Base-by-base conservation (phyloP, 345 rosid genomes). In the Sisymbrium altissimum region DNA sequence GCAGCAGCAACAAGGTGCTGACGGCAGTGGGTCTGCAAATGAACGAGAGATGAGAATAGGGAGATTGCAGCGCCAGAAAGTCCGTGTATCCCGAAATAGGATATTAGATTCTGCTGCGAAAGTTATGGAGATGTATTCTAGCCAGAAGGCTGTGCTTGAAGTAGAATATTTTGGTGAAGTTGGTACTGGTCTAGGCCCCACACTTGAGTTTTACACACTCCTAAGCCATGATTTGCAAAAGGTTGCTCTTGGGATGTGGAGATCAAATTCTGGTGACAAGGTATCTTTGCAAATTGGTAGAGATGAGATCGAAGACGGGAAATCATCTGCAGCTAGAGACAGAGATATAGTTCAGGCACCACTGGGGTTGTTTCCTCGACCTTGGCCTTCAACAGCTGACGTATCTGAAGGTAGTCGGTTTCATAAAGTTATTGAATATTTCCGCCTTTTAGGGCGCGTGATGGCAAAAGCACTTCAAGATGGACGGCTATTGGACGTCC, bases 91-190 rank as follows among this genome's bases (percentile, higher is more conserved):
- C 27, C 84, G 99, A 43, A 96, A 83, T 73, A 96, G 97, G 64
- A 92, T 96, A 67, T 78, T 96, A 79, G 99, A 96, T 88, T 96
- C 99, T 82, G 99, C 99, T 75, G 93, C 86, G 4, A 96, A 96
- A 78, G 99, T 96, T 53, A 96, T 96, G 99, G 99, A 96, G 85
- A 92, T 96, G 99, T 96, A 92, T 81, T 96, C 96, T 75, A 88
- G 96, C 84, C 99, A 96, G 69, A 90, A 93, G 77, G 97, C 98
- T 66, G 96, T 96, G 58, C 97, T 96, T 72, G 99, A 96, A 80
- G 99, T 96, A 12, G 99, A 96, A 79, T 96, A 96, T 83, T 92
- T 96, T 89, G 99, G 99, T 64, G 99, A 96, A 88, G 99, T 96
- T 73, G 99, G 99, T 54, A 96, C 99, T 40, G 99, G 99, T 44